These are phyloP conservation scores for Sordariomycetes sp. DNA, from an alignment of 2,329 filamentous ascomycete genomes.

Conservation along the genomic window DNA sequence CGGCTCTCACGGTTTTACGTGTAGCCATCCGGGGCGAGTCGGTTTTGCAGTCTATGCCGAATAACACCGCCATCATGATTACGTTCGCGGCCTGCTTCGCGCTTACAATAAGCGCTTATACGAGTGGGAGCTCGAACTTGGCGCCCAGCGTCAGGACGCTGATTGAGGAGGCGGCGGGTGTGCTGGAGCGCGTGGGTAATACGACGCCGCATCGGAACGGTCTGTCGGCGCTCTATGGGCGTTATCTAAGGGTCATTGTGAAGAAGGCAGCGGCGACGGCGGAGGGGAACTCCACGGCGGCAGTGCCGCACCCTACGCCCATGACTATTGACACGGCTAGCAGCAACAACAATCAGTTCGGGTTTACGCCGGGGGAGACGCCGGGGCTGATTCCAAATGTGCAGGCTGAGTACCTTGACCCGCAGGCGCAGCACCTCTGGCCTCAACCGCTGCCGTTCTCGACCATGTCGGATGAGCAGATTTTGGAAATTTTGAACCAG, in stretches of 20 bases:
- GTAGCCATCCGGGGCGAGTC: conserved; percentile 60
- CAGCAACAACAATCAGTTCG: conserved; percentile 7
- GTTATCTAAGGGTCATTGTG: conserved; percentile 29
- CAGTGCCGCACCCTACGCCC: neutral
- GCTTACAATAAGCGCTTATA: conserved; percentile 47
- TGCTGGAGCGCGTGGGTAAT: conserved; percentile 55
- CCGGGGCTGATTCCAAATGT: conserved; percentile 9
- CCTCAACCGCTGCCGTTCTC: conserved; percentile 40
- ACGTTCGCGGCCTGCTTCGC: conserved; percentile 61
- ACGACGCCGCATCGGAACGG: conserved; percentile 54
- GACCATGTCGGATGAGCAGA: conserved; percentile 57
- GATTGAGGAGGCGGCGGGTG: conserved; percentile 55
- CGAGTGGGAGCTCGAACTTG: conserved; percentile 40
- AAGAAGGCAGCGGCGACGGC: conserved; percentile 19
- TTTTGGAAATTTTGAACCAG: conserved; percentile 51
- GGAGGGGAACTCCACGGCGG: conserved; percentile 5
- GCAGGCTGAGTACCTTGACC: neutral
- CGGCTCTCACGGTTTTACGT: conserved; percentile 61
- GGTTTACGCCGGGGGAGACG: conserved; percentile 27
- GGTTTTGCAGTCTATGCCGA: conserved; percentile 61
- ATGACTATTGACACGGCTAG: neutral
- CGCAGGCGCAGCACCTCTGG: neutral
- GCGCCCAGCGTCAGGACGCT: conserved; percentile 50
- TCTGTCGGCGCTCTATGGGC: conserved; percentile 39
- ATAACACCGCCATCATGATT: conserved; percentile 70